Evolutionary conservation across 352 stramenopile genomes (phyloP), one percentile per base, ranked within the genome.

Genomic region (Saprolegnia parasitica): DNA sequence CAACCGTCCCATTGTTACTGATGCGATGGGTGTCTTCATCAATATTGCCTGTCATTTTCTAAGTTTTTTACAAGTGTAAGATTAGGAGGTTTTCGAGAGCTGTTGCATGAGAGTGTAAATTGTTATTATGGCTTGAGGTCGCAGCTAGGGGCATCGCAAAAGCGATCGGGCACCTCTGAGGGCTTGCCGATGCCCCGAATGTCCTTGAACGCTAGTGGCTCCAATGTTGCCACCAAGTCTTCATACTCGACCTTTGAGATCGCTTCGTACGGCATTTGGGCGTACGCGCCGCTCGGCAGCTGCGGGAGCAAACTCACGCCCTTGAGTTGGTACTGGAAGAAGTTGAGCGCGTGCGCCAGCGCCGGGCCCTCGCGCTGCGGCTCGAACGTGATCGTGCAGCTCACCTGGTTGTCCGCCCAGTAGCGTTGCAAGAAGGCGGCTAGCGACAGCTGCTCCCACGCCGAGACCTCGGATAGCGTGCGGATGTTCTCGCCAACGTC

Each of bases 331-430:
- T 98, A 98, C 78, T 98, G 92, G 74, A 97, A 98, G 74, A 85
- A 96, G 29, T 96, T 81, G 32, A 98, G 79, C 49, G 89, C 88
- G 60, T 89, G 78, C 0, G 80, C 77, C 39, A 98, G 77, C n/a
- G 96, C 78, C 1, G 68, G 32, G 0, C 82, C 84, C 72, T 98
- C 92, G 0, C 61, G 90, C 61, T 87, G 81, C 0, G 92, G 91
- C 52, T 98, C 88, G 72, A 98, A 98, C 16, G 89, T 97, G 40
- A 98, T 88, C 0, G 93, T 98, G 73, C 90, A 98, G 71, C 88
- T 97, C 66, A 98, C 93, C 74, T 96, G 89, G 74, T 98, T 98
- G 76, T 98, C 93, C 1, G 93, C 93, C 93, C 93, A 98, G 75
- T 97, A 84, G 18, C 89, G 83, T 77, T 98, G 93, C 29, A 98